Conservation (phyloP, 2,329 filamentous ascomycete species). For the Neoascochyta sp. region DNA sequence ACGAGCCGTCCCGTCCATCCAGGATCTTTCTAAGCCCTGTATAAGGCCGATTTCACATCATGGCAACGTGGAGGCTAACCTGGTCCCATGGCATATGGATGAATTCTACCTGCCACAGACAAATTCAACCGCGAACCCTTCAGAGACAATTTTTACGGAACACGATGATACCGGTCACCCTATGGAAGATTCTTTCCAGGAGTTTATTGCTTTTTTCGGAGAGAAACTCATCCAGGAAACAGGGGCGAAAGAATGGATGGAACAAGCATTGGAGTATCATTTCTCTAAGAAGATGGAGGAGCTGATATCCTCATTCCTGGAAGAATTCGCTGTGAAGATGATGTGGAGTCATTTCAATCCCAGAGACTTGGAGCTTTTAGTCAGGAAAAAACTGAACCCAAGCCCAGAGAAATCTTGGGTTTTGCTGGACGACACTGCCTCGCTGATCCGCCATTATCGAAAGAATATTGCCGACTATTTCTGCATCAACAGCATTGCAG, state of each 20-base stretch:
- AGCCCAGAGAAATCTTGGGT: not conserved
- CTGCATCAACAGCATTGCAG: conserved; percentile 2
- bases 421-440: conserved; percentile 2
- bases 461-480: conserved; percentile 9
- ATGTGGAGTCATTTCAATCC: no score
- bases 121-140: no score
- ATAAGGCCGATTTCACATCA: no score
- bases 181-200: no score
- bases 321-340: conserved; percentile 4
- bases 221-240: conserved; percentile 8
- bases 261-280: conserved; percentile 2
- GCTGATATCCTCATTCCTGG: conserved; percentile 2
- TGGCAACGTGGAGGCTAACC: no score
- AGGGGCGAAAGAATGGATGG: conserved; percentile 4
- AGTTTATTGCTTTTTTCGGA: conserved; percentile 10
- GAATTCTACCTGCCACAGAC: no score
- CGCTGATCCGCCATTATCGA: conserved; percentile 6
- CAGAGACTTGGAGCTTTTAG: not conserved
- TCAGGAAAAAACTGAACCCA: not conserved
- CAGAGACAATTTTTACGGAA: no score
- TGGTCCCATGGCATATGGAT: no score
- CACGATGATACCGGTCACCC: no score
- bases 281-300: conserved; percentile 2
- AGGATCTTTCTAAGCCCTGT: no score
- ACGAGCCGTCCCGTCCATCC: no score